Percentiles rank a stretch among this genome's conserved stretches.
Evolutionary conservation across 1,284 basidiomycete species (phyloP).

Genomic region (Athelia psychrophila): DNA sequence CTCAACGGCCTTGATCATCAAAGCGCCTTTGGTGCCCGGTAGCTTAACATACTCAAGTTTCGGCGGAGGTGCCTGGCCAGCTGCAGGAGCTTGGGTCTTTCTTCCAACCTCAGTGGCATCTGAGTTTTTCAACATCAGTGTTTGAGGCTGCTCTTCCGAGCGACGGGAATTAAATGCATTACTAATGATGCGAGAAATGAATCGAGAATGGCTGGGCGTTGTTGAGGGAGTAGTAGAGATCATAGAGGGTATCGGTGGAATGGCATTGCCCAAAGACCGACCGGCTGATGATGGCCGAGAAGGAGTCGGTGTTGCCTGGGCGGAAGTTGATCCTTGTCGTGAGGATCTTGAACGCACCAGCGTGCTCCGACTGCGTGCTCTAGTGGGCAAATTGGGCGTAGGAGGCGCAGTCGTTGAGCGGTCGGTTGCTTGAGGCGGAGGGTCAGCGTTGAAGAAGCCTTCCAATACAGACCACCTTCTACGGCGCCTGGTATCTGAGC

Average conservation of each 20-base stretch:
- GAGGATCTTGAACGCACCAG: slow-evolving; percentile 4
- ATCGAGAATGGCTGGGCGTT: slow-evolving; percentile 48
- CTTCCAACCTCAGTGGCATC: slow-evolving; percentile 32
- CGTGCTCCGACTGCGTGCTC: not conserved
- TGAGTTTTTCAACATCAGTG: slow-evolving; percentile 27
- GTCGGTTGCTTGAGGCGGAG: slow-evolving; percentile 8
- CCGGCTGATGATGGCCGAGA: slow-evolving; percentile 12
- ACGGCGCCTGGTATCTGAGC: slow-evolving; percentile 21
- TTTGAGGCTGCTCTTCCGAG: slow-evolving; percentile 49
- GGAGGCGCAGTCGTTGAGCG: slow-evolving; percentile 21
- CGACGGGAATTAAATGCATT: slow-evolving; percentile 59
- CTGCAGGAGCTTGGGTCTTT: slow-evolving; percentile 26
- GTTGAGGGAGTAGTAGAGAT: slow-evolving; percentile 27
- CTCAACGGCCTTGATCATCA: slow-evolving; percentile 81
- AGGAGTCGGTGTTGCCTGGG: slow-evolving; percentile 14
- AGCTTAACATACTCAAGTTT: slow-evolving; percentile 88
- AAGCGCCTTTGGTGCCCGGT: slow-evolving; percentile 83
- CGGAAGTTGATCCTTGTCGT: slow-evolving; percentile 1
- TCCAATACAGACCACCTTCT: slow-evolving; percentile 47
- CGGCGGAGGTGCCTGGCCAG: slow-evolving; percentile 63
- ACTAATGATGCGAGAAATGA: slow-evolving; percentile 68
- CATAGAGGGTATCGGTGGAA: slow-evolving; percentile 24
- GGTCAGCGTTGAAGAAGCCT: slow-evolving; percentile 31
- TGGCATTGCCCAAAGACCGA: slow-evolving; percentile 10
- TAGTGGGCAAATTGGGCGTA: not conserved